Evolutionary conservation across 345 rosid genomes (phyloP).

Genomic region (Ceriops decandra): DNA sequence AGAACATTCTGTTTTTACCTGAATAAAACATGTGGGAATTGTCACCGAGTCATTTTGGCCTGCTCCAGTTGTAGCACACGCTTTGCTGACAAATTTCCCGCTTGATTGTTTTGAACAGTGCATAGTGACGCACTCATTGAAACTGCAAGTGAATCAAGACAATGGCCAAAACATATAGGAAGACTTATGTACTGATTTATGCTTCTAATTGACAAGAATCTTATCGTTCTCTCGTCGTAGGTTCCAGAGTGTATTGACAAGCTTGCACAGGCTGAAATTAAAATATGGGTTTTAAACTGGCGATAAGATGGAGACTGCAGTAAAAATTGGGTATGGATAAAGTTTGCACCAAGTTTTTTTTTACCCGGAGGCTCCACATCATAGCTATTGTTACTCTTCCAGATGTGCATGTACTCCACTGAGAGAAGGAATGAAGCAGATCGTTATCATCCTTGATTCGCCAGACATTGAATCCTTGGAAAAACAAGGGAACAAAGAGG

Average conservation of each 20-base stretch:
- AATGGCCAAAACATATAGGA: too few species aligned
- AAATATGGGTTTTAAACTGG: constrained; percentile 81
- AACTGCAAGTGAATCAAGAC: too few species aligned
- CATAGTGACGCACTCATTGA: too few species aligned
- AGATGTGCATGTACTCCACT: constrained; percentile 80
- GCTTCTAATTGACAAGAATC: too few species aligned
- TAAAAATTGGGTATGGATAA: constrained; percentile 70
- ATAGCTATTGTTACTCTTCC: constrained; percentile 20
- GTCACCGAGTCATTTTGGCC: too few species aligned
- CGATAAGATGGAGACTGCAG: constrained; percentile 84
- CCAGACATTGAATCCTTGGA: constrained; percentile 56
- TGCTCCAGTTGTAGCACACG: too few species aligned
- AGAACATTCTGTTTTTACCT: too few species aligned
- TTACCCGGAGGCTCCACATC: constrained; percentile 6
- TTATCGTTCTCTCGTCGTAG: constrained; percentile 24
- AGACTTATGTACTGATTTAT: too few species aligned
- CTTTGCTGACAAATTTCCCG: too few species aligned
- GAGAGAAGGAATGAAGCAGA: constrained; percentile 65
- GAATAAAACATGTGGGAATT: too few species aligned
- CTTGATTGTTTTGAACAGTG: too few species aligned
- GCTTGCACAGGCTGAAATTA: constrained; percentile 71
- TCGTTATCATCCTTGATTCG: constrained; percentile 58
- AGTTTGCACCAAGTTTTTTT: not conserved
- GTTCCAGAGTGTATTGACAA: constrained; percentile 74
- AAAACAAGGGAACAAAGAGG: constrained; percentile 56